phyloP scores from a whole-genome alignment of 306 rosid species.

The Geum urbanum region DNA sequence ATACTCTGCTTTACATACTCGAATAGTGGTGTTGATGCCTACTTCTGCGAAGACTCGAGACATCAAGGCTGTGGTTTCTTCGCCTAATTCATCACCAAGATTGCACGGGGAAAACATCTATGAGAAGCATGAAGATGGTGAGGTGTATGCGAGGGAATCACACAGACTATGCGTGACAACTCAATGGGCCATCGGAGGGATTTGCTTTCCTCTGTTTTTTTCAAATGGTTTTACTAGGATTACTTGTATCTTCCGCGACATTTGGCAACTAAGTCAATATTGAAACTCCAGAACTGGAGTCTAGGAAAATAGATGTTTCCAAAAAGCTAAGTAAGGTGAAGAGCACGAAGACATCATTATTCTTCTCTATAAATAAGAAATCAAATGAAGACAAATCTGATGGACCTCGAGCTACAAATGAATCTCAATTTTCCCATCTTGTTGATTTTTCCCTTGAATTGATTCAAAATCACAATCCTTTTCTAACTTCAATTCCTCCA shows the following conservation, averaged over 20 bases:
- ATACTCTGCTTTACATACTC: constrained; percentile 59
- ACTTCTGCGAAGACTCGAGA: constrained; percentile 56
- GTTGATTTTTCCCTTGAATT: background rate
- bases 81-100: constrained; percentile 51
- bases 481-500: no score
- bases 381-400: constrained; percentile 53
- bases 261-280: constrained; percentile 33
- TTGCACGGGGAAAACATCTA: constrained; percentile 40
- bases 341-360: constrained; percentile 66
- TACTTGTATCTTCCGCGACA: constrained; percentile 51
- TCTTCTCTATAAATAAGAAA: constrained; percentile 77
- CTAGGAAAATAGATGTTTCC: constrained; percentile 33
- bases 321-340: constrained; percentile 51
- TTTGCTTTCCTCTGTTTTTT: constrained; percentile 55
- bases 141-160: constrained; percentile 42
- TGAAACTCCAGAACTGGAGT: constrained; percentile 47
- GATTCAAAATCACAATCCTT: no score
- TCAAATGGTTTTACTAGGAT: constrained; percentile 73
- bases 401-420: constrained; percentile 36
- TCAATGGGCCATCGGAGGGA: constrained; percentile 52
- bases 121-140: constrained; percentile 44
- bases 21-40: constrained; percentile 87
- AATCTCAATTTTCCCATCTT: constrained; percentile 24
- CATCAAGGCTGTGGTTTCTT: constrained; percentile 44
- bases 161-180: constrained; percentile 49